These are phyloP conservation scores for Rhodotorula graminis DNA, from an alignment of 768 basidiomycete genomes.

Conservation along the genomic window DNA sequence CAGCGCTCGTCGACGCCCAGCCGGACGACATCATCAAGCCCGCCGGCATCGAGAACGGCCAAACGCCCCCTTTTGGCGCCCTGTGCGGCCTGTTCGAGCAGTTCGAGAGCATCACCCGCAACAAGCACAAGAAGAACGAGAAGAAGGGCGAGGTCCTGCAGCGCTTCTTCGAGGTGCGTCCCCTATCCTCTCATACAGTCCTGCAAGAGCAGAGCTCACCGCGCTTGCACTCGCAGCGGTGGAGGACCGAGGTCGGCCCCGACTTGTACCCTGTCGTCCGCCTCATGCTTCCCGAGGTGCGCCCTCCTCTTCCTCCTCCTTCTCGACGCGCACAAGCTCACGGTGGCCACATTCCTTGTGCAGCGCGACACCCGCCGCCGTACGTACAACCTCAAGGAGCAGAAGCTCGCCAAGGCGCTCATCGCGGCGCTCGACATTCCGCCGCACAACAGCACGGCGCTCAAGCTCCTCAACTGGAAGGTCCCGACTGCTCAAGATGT, in stretches of 20 bases:
- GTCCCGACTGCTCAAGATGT: constrained; percentile 47
- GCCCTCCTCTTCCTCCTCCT: background rate
- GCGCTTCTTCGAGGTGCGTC: constrained; percentile 20
- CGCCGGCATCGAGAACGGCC: constrained; percentile 6
- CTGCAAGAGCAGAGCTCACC: background rate
- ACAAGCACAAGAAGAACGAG: constrained; percentile 20
- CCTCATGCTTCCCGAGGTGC: constrained; percentile 72
- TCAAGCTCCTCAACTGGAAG: constrained; percentile 72
- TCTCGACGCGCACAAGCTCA: constrained; percentile 61
- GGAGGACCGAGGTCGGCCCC: constrained; percentile 77
- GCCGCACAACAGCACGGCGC: constrained; percentile 46
- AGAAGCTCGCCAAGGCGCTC: constrained; percentile 84
- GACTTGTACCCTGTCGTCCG: constrained; percentile 82
- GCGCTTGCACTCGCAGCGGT: constrained; percentile 46
- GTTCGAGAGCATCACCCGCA: constrained; percentile 32
- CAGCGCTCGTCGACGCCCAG: background rate
- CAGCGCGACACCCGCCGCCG: constrained; percentile 92
- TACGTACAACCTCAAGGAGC: constrained; percentile 91
- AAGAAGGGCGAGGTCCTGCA: constrained; percentile 16
- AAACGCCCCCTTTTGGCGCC: constrained; percentile 1
- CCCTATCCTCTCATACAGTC: too few relatives aligned
- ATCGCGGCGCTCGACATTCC: constrained; percentile 83
- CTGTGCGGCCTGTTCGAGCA: constrained; percentile 11
- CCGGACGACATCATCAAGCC: constrained; percentile 27
- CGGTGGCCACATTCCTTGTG: background rate